Conservation (phyloP, 768 basidiomycete genomes). For the Amyloporia xantha region DNA sequence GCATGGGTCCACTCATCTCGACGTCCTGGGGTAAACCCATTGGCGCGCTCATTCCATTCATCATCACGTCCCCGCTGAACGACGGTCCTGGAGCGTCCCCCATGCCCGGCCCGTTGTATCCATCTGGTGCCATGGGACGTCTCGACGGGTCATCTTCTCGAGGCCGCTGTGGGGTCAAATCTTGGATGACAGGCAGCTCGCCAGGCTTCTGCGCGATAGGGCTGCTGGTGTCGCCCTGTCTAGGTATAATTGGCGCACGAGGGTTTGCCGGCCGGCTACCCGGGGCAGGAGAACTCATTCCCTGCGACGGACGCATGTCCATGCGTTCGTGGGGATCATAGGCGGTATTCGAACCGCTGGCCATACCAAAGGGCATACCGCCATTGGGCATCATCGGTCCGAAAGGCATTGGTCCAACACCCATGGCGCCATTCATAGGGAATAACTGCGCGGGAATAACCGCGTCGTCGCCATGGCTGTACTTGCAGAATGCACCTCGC, state of each 20-base stretch:
- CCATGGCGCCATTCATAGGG: constrained; percentile 39
- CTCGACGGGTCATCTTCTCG: constrained; percentile 27
- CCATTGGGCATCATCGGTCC: constrained; percentile 62
- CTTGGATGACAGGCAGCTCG: constrained; percentile 79
- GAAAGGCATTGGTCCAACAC: constrained; percentile 49
- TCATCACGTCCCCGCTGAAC: background rate
- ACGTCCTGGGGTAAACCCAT: constrained; percentile 18
- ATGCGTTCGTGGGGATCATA: constrained; percentile 81
- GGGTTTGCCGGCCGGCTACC: constrained; percentile 31
- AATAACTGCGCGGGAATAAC: constrained; percentile 68
- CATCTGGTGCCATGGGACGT: constrained; percentile 2
- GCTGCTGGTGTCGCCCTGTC: constrained; percentile 42
- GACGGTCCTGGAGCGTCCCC: constrained; percentile 2
- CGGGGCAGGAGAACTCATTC: constrained; percentile 16
- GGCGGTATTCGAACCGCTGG: constrained; percentile 32
- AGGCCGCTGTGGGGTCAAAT: constrained; percentile 57
- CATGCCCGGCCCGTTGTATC: background rate
- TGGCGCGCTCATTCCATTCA: constrained; percentile 4
- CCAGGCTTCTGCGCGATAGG: constrained; percentile 43
- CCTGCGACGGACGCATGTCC: constrained; percentile 62
- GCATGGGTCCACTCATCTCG: constrained; percentile 30
- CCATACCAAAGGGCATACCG: constrained; percentile 48
- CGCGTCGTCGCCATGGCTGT: constrained; percentile 87
- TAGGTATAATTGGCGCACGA: constrained; percentile 53
- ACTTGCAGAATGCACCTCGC: constrained; percentile 84